Evolutionary conservation across 2,329 filamentous ascomycete genomes (phyloP).

Genomic region (Boeremia lycopersici): DNA sequence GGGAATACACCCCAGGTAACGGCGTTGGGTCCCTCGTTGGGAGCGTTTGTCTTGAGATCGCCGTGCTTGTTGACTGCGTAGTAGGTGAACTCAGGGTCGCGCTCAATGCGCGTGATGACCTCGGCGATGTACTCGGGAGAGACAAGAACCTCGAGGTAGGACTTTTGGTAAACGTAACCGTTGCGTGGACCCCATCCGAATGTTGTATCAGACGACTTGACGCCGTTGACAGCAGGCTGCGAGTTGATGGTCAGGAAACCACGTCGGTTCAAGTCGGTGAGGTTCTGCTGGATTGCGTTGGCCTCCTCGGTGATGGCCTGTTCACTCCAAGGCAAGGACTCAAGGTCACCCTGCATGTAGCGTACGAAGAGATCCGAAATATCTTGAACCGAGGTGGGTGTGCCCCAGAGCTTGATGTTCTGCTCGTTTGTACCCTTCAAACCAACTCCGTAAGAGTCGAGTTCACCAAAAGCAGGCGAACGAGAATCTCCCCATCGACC

Average conservation of each 20-base stretch:
- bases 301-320: constrained; percentile 83
- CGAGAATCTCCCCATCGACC: constrained; percentile 97
- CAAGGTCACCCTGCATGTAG: constrained; percentile 81
- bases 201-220: constrained; percentile 82
- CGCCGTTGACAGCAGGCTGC: constrained; percentile 90
- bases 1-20: constrained; percentile 99
- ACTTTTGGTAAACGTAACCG: constrained; percentile 98
- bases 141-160: constrained; percentile 90
- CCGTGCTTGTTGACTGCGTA: constrained; percentile 89
- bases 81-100: constrained; percentile 84
- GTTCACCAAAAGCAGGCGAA: constrained; percentile 92
- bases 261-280: constrained; percentile 81
- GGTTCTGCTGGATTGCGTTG: constrained; percentile 73
- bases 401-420: constrained; percentile 93
- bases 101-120: constrained; percentile 77
- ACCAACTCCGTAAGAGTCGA: constrained; percentile 93
- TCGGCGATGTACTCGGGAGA: constrained; percentile 79
- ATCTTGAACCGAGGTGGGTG: constrained; percentile 79
- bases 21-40: constrained; percentile 89
- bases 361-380: constrained; percentile 82
- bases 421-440: constrained; percentile 94
- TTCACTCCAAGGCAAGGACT: constrained; percentile 93
- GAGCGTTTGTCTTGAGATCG: constrained; percentile 81
- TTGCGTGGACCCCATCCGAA: constrained; percentile 95
- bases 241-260: constrained; percentile 97